Evolutionary conservation across 345 rosid genomes (phyloP).

Genomic region (Mangifera indica): DNA sequence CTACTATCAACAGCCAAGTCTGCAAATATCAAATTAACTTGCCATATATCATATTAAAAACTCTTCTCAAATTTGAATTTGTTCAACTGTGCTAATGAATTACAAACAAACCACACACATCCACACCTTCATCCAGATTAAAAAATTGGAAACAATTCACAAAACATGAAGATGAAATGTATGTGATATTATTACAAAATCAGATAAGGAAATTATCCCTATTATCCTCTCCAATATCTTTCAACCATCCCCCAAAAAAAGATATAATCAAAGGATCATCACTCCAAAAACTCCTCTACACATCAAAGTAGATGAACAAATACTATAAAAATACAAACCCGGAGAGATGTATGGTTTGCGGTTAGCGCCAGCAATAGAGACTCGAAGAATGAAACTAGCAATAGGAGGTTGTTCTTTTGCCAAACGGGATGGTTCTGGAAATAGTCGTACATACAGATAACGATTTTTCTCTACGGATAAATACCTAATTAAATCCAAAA

Average conservation of each 20-base stretch:
- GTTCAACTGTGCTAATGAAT: neutral
- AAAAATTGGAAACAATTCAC: neutral
- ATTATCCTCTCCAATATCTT: neutral
- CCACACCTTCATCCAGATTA: neutral
- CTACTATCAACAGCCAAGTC: neutral
- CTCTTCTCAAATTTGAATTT: neutral
- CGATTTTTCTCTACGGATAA: conserved; percentile 86
- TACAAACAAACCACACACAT: too few relatives aligned
- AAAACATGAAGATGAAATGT: neutral
- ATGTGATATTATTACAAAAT: neutral
- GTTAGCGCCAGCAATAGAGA: conserved; percentile 50
- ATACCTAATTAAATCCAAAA: conserved; percentile 45
- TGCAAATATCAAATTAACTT: neutral
- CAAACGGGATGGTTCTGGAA: conserved; percentile 68
- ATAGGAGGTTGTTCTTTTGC: conserved; percentile 81
- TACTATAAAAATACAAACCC: conserved; percentile 26
- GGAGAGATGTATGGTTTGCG: conserved; percentile 58
- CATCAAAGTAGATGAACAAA: neutral
- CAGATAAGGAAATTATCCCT: neutral
- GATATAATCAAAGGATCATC: neutral
- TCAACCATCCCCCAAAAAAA: too few relatives aligned
- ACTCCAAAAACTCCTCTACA: neutral
- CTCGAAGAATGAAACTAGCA: conserved; percentile 69
- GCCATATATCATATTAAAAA: neutral
- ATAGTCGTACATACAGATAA: conserved; percentile 60